Evolutionary conservation across 495 filamentous ascomycete species (phyloP), one percentile per base, ranked within the genome.

Genomic region (Aspergillus ellipticus): DNA sequence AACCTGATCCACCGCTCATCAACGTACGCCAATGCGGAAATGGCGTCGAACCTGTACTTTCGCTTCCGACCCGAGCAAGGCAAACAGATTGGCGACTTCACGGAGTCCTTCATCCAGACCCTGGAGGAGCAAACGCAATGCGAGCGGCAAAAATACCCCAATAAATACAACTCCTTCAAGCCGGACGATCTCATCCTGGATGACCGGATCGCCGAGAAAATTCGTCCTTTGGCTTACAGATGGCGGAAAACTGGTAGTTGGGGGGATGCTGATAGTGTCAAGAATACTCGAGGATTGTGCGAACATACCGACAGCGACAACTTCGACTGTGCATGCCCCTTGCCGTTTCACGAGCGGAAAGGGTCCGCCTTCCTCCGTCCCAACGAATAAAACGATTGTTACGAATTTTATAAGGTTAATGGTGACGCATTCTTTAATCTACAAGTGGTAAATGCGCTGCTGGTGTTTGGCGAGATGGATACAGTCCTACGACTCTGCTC

Each of bases 401-500:
- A 50, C 24, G n/a, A 33, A 10, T 50, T 50, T n/a, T 50, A 29
- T 8, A 35, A 17, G 10, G 33, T 19, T 1, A 62, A 59, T 6
- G 9, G 7, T 15, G 61, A 46, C 0, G 58, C 39, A 8, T 62
- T 64, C 31, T 64, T 55, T n/a, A 64, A 65, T 24, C 17, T 66
- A 10, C 49, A 66, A 51, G 8, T 66, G 7, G 51, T 65, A 13
- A 60, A 62, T 21, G 64, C 64, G 1, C 46, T 66, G 5, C n/a
- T 66, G 16, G 16, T 66, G 2, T 51, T 62, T 20, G 62, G 62
- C 4, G 59, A 66, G 45, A 66, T 66, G 58, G 58, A 62, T 5
- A 22, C 61, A 2, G 49, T 66, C 20, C 39, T 66, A 0, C 58
- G 59, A 2, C 24, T 46, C 16, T 64, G 64, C 39, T n/a, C n/a